A percentile compares a stretch with the other conserved stretches of the same genome.
Conservation (phyloP, 2,329 filamentous ascomycete genomes). For the Epichloe sp. region DNA sequence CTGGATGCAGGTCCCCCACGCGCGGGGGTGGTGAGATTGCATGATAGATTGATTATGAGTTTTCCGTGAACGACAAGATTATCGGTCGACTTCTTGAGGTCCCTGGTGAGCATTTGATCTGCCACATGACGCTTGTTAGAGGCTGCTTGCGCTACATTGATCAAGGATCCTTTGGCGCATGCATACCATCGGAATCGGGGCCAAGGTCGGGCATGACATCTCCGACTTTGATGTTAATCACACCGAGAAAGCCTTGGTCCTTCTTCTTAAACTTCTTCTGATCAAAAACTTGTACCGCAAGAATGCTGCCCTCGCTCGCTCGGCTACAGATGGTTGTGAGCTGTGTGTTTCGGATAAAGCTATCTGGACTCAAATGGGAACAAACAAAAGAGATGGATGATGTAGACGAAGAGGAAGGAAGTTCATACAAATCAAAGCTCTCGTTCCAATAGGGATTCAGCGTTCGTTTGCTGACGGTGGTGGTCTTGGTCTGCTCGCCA, state of each 20-base stretch:
- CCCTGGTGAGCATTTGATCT: slow-evolving; percentile 98
- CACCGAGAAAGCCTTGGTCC: slow-evolving; percentile 95
- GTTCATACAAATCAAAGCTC: slow-evolving; percentile 85
- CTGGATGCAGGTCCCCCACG: slow-evolving; percentile 34
- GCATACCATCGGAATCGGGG: slow-evolving; percentile 76
- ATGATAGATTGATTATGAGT: slow-evolving; percentile 90
- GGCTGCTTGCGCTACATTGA: slow-evolving; percentile 8
- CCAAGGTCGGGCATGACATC: slow-evolving; percentile 78
- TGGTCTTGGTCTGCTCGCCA: slow-evolving; percentile 98
- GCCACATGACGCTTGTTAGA: slow-evolving; percentile 25
- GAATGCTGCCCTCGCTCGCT: slow-evolving; percentile 88
- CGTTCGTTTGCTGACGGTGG: slow-evolving; percentile 90
- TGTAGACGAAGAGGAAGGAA: slow-evolving; percentile 2
- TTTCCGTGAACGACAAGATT: slow-evolving; percentile 97
- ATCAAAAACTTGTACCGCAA: slow-evolving; percentile 97
- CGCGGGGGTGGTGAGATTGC: slow-evolving; percentile 64
- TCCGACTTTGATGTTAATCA: slow-evolving; percentile 93
- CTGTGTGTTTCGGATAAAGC: neutral
- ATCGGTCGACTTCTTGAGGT: slow-evolving; percentile 95
- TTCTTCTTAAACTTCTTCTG: slow-evolving; percentile 99
- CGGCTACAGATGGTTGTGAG: slow-evolving; percentile 38
- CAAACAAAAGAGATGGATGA: neutral
- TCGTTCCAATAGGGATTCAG: slow-evolving; percentile 99
- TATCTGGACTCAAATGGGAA: neutral
- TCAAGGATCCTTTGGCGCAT: neutral